Base-by-base conservation (phyloP, 371 early-diverging fungal genomes). In the Haplosporangium sp. region DNA sequence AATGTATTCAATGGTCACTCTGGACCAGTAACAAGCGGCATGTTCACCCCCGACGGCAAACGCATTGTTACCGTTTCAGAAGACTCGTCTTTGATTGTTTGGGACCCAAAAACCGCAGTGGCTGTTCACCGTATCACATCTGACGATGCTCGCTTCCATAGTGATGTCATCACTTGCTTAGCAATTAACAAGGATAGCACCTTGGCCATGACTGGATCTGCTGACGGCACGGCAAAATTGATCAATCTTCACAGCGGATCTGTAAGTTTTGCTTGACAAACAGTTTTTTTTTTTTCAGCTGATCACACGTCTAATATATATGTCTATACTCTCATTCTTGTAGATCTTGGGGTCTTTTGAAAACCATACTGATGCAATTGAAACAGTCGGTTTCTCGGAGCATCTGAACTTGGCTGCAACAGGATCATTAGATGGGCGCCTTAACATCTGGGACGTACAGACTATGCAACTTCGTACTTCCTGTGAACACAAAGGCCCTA, bases 21-120 rank as follows among this genome's bases (percentile, higher is more conserved):
- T 56, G 94, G 86, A 11, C 85, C 96, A 17, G 95, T 96, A 19
- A 93, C 95, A 4, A 92, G 94, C 61, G 98, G 97, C 11, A 84
- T 88, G 66, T 98, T 98, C 72, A 95, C 97, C 1, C 93, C 93
- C 27, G 95, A 95, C 81, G 98, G 98, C 78, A 94, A 94, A 78
- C 84, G 86, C 59, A 91, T 99, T 58, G 93, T 98, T 4, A 87
- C 96, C 11, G 96, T 94, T 2, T 90, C 94, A 11, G 96, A 95
- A 67, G 98, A 98, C 83, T 90, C 92, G 7, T 81, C 93, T 4
- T 77, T 97, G 61, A 93, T 94, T 39, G 83, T 95, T 4, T 99
- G 97, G 97, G 97, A 98, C 77, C 99, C 99, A 42, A 94, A 94
- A 82, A 90, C 94, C 7, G 96, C 96, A 2, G 71, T 84, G 10